Conservation (phyloP, 768 basidiomycete species). For the Phaffia australis region DNA sequence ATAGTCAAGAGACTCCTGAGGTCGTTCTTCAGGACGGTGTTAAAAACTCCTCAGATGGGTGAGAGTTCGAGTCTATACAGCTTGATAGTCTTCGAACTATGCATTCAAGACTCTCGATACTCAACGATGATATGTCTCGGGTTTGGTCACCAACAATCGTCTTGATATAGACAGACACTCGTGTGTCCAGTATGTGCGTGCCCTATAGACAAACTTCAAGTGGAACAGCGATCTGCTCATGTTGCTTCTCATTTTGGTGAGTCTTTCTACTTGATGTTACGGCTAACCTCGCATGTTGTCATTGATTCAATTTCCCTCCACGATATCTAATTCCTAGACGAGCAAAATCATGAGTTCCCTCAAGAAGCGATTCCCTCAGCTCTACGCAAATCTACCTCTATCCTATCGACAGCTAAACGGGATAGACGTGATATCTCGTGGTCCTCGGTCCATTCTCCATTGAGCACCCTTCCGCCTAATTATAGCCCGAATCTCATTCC, state of each 20-base stretch:
- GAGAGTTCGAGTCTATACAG: too few relatives aligned
- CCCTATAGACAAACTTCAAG: background rate
- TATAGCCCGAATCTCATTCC: constrained; percentile 12
- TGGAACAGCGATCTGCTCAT: constrained; percentile 2
- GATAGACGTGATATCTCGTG: constrained; percentile 10
- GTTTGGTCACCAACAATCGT: too few relatives aligned
- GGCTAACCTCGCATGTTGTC: background rate
- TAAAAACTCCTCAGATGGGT: too few relatives aligned
- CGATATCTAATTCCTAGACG: background rate
- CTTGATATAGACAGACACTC: background rate
- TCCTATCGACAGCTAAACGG: background rate
- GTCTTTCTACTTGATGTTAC: background rate
- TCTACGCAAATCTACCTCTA: background rate
- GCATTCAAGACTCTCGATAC: too few relatives aligned
- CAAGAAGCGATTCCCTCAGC: background rate
- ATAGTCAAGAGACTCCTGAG: too few relatives aligned
- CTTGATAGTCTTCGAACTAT: too few relatives aligned
- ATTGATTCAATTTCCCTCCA: too few relatives aligned
- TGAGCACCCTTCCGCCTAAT: background rate
- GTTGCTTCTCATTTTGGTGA: constrained; percentile 10
- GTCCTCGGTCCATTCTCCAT: background rate
- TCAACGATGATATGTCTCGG: too few relatives aligned
- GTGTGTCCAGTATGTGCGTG: constrained; percentile 10
- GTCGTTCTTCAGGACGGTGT: too few relatives aligned
- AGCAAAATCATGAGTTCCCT: background rate